Evolutionary conservation across 192 early-diverging fungal species (phyloP), one percentile per base, ranked within the genome.

Genomic region (Gigaspora rosea): DNA sequence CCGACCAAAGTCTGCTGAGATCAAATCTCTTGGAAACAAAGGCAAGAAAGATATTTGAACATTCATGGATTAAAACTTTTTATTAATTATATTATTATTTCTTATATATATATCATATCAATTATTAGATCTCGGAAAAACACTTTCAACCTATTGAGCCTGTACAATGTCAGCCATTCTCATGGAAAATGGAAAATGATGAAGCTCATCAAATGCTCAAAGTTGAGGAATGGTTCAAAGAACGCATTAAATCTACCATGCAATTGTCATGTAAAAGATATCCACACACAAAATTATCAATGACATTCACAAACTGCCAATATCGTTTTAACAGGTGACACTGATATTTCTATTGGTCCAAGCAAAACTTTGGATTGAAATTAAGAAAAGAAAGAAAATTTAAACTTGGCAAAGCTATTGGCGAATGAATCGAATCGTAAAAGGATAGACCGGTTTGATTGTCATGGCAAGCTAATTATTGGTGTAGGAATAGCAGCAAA

Each of bases 281-380:
- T 59, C 20, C 71, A 73, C 41, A 73, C 52, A 41, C 5, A 10
- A 47, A 73, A 73, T 13, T 27, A 73, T 47, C 56, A 73, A 73
- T 20, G 36, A 41, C 12, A 36, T 15, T 73, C 58, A 32, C 36
- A 18, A 73, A 50, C 8, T n/a, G 71, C 71, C 10, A 58, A 59
- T 33, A 18, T 59, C 20, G 41, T 32, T n/a, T 36, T 73, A 73
- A 58, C 32, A 11, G 57, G 71, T 33, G 36, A 35, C 12, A 11
- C 35, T 13, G 33, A 73, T 36, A 73, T 73, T 50, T 73, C 71
- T 16, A 46, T 73, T 57, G 71, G 71, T 33, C 71, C 71, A 61
- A 73, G 54, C 57, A 13, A 36, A 8, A 73, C 71, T 2, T n/a
- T 73, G 56, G 52, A 15, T 73, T 59, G 33, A 73, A 73, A 57